Evolutionary conservation across 1,284 basidiomycete genomes (phyloP).

Genomic region (Cystobasidiaceae sp.): DNA sequence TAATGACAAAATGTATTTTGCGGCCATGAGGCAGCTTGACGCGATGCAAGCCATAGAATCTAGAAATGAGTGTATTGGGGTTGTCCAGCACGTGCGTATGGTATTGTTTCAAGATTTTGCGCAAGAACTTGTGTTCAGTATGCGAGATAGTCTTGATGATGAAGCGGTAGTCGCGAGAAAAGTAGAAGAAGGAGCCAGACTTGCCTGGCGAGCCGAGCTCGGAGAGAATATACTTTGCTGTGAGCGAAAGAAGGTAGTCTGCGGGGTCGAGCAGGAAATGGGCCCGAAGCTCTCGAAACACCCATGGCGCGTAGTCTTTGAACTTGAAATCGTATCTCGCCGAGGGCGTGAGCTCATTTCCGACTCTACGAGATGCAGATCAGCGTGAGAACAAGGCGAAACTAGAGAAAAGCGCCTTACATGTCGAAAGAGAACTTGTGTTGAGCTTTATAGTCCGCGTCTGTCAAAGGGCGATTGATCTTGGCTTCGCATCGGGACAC

Average conservation of each 20-base stretch:
- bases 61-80: conserved; percentile 85
- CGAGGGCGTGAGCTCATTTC: conserved; percentile 93
- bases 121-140: conserved; percentile 87
- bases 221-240: conserved; percentile 94
- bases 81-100: conserved; percentile 82
- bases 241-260: conserved; percentile 92
- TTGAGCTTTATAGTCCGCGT: conserved; percentile 78
- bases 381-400: too few relatives aligned
- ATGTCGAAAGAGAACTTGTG: conserved; percentile 99
- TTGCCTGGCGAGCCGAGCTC: conserved; percentile 98
- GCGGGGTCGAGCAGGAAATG: conserved; percentile 93
- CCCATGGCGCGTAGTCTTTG: conserved; percentile 98
- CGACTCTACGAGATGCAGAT: conserved; percentile 57
- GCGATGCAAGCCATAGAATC: conserved; percentile 94
- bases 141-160: conserved; percentile 99
- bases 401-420: too few relatives aligned
- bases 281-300: conserved; percentile 91
- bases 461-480: conserved; percentile 72
- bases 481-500: conserved; percentile 96
- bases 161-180: conserved; percentile 96
- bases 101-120: conserved; percentile 77
- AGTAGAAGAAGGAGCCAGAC: conserved; percentile 98
- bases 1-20: conserved; percentile 99
- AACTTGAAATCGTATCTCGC: conserved; percentile 98
- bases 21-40: conserved; percentile 89